Conservation (phyloP, 2,329 filamentous ascomycete species). For the Massarina eburnea region DNA sequence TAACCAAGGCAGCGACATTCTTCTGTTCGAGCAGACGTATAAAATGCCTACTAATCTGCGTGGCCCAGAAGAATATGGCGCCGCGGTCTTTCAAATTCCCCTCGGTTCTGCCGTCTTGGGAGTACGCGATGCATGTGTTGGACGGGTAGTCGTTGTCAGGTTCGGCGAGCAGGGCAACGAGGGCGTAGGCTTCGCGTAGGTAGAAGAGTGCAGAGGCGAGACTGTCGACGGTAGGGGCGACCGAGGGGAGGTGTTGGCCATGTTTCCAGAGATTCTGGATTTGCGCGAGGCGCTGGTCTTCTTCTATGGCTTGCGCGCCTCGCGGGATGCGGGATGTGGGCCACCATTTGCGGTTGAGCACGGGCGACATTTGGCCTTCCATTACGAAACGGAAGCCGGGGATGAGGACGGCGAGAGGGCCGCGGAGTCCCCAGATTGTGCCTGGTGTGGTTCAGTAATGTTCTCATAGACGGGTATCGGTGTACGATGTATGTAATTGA, state of each 20-base stretch:
- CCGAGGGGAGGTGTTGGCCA: constrained; percentile 1
- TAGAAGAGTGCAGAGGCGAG: constrained; percentile 26
- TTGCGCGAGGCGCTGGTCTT: constrained; percentile 27
- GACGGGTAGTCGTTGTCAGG: constrained; percentile 21
- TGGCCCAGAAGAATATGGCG: constrained; percentile 37
- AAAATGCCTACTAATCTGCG: constrained; percentile 30
- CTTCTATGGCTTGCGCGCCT: constrained; percentile 25
- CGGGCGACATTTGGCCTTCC: constrained; percentile 24
- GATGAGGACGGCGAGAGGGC: constrained; percentile 32
- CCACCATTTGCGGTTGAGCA: constrained; percentile 39
- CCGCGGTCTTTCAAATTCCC: constrained; percentile 35
- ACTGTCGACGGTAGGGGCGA: constrained; percentile 11
- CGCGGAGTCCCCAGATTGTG: constrained; percentile 33
- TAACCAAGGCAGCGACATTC: constrained; percentile 37
- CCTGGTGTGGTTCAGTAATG: not conserved
- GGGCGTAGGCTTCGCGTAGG: constrained; percentile 32
- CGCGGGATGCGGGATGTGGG: constrained; percentile 24
- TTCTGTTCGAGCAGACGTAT: constrained; percentile 31
- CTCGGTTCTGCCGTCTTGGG: constrained; percentile 28
- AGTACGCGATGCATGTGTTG: constrained; percentile 32
- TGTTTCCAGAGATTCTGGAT: constrained; percentile 31
- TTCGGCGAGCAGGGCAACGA: constrained; percentile 34
- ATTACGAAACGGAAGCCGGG: constrained; percentile 35
- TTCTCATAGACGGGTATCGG: not conserved
- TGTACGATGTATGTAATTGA: not conserved